phyloP scores from a whole-genome alignment of 2,329 filamentous ascomycete genomes.

The Pleomassaria siparia region DNA sequence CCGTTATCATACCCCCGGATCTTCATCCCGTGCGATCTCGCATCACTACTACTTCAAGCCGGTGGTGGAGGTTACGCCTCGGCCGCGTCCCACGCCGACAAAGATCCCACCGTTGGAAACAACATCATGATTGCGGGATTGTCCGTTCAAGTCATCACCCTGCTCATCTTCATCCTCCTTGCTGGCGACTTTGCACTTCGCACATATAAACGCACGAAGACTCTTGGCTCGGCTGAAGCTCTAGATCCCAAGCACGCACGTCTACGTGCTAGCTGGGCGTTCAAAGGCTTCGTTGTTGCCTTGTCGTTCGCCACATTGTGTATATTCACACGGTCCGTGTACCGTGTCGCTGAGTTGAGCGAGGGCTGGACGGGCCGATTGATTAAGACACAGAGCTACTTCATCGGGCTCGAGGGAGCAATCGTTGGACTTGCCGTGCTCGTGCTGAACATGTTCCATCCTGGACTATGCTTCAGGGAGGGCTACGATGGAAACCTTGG shows the following conservation, averaged over 20 bases:
- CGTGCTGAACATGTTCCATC: constrained; percentile 40
- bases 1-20: constrained; percentile 52
- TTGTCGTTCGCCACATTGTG: constrained; percentile 61
- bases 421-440: constrained; percentile 36
- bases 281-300: constrained; percentile 58
- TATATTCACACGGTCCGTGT: constrained; percentile 66
- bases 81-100: constrained; percentile 29
- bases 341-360: constrained; percentile 66
- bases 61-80: constrained; percentile 48
- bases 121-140: constrained; percentile 51
- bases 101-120: constrained; percentile 42
- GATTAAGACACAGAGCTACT: constrained; percentile 49
- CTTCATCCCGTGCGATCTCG: constrained; percentile 53
- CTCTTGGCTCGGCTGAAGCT: constrained; percentile 23
- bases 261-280: constrained; percentile 42
- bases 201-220: constrained; percentile 22
- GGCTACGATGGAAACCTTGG: constrained; percentile 15
- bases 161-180: constrained; percentile 46
- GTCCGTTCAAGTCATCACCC: constrained; percentile 47
- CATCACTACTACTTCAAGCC: constrained; percentile 50
- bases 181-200: constrained; percentile 44
- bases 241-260: constrained; percentile 27
- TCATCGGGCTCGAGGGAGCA: constrained; percentile 42
- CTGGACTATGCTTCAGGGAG: constrained; percentile 40
- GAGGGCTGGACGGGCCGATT: constrained; percentile 63